Evolutionary conservation across 2,329 filamentous ascomycete species (phyloP), one percentile per base, ranked within the genome.

Genomic region (Arachnomyces sp.): DNA sequence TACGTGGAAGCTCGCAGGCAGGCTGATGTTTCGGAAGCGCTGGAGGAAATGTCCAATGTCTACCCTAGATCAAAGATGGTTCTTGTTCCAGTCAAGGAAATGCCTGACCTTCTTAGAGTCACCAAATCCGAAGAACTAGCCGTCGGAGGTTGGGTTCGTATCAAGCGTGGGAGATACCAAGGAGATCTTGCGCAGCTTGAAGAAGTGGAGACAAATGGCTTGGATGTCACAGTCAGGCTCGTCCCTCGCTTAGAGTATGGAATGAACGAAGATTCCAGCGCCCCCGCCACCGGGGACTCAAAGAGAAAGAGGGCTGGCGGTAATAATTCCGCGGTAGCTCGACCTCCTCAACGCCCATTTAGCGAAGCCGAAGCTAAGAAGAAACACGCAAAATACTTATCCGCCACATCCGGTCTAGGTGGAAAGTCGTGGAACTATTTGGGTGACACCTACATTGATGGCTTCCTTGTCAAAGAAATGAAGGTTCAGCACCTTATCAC

Each of bases 191-290:
- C 87, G 4, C 87, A 95, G 62, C 84, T 98, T 29, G 74, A 94
- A 28, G 87, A 94, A 53, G 86, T 96, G 7, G 92, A 93, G 39
- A 84, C 88, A 47, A 96, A 95, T 52, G 92, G 90, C 4, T 73
- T 95, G 2, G 87, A 94, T 54, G 86, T 92, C 18, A 81, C 82
- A 3, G 83, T 98, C 29, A 80, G 86, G 44, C 80, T 93, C 50
- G 89, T 98, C 39, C 92, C 92, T 31, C 80, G 92, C 48, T 71
- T 98, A 8, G 89, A 95, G 60, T 98, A 98, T 52, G 89, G 89
- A 17, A 66, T 88, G 50, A 84, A 88, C 43, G 88, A 95, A 46
- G 89, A 95, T 68, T 55, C 69, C 47, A 73, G 72, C 44, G 67
- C 69, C n/a, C 68, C 62, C 25, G 56, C 65, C 14, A 25, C 21